phyloP scores from a whole-genome alignment of 1,139 yeast species.

The Sugiyamaella castrensis region DNA sequence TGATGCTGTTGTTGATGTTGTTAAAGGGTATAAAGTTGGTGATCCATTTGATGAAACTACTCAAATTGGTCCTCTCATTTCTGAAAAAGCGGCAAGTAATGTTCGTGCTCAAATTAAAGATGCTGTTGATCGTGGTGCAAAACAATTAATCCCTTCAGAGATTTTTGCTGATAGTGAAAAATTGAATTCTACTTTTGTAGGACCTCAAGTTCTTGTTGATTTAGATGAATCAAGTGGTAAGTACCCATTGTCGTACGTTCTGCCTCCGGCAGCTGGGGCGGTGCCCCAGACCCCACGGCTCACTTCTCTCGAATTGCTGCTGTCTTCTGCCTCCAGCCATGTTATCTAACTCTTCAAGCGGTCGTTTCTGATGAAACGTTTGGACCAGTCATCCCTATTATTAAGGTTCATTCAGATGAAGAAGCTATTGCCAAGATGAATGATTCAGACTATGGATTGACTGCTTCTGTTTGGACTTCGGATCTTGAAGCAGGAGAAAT shows the following conservation, averaged over 20 bases:
- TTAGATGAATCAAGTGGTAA: conserved; percentile 49
- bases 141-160: conserved; percentile 67
- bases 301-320: neutral
- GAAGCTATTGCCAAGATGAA: conserved; percentile 39
- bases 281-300: neutral
- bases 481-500: conserved; percentile 50
- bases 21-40: conserved; percentile 52
- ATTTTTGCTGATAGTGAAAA: conserved; percentile 38
- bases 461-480: conserved; percentile 54
- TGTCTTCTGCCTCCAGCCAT: too few relatives aligned
- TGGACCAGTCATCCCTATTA: conserved; percentile 46
- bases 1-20: conserved; percentile 59
- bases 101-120: conserved; percentile 66
- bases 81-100: conserved; percentile 66
- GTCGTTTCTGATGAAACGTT: conserved; percentile 79
- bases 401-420: conserved; percentile 41
- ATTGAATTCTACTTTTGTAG: conserved; percentile 65
- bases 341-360: conserved; percentile 41
- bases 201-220: conserved; percentile 77
- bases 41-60: conserved; percentile 69
- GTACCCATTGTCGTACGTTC: neutral
- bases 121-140: conserved; percentile 72
- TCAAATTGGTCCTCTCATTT: conserved; percentile 77
- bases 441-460: conserved; percentile 47
- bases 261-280: conserved; percentile 1